Base-by-base conservation (phyloP, 129 eudicot genomes). In the Chrysanthemum makinoi region DNA sequence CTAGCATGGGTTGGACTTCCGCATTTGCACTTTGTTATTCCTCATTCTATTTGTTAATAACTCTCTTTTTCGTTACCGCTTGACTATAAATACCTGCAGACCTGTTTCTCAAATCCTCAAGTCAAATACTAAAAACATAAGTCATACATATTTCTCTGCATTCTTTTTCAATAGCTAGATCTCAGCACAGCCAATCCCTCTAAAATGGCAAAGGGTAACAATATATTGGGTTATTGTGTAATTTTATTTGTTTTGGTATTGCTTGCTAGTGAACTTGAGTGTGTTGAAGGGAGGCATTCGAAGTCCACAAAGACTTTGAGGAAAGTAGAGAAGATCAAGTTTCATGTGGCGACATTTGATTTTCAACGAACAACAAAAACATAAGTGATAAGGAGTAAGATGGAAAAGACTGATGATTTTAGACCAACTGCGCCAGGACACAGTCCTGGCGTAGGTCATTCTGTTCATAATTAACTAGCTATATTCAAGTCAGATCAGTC, bases 371-470 rank as follows among this genome's bases (percentile, higher is more conserved):
- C 44, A 55, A n/a, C 73, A 11, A 24, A 66, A 3, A 4, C 19
- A n/a, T 16, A 22, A 24, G 67, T 55, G 51, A 58, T 44, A 55
- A 55, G 51, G 0, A 75, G 67, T 75, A 75, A 75, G 22, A 30
- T 67, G 9, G 68, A 44, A 56, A 57, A 20, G 0, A 78, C 71
- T 15, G 84, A 81, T 50, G 82, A 81, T 77, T 83, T 81, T 47
- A 81, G 80, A 57, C 95, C 88, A 30, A 88, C 91, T 26, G 24
- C 81, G 62, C 91, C 87, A 33, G 96, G 89, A 33, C 96, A 80
- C 57, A 81, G 91, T 66, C 96, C 96, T 2, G 91, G 91, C 3
- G 82, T 70, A 51, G 89, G 96, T 49, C 87, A 88, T 75, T 77
- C 83, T 9, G 18, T 70, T 73, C 86, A 83, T 16, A n/a, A n/a